Evolutionary conservation across 495 filamentous ascomycete species (phyloP).

Genomic region (Pseudoneurospora amorphoporcata): DNA sequence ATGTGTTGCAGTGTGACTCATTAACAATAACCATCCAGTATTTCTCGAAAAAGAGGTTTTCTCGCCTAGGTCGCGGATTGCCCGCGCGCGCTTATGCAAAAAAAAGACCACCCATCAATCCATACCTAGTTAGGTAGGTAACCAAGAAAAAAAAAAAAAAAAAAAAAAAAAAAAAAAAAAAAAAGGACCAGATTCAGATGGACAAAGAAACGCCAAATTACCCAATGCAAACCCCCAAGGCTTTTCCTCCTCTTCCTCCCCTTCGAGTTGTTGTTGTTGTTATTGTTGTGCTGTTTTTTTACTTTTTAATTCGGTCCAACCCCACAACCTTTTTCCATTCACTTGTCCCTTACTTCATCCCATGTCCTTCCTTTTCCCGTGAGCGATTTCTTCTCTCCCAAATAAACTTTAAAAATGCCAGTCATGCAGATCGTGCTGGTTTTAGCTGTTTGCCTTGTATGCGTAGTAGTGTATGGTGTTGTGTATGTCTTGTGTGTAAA

Average conservation of each 20-base stretch:
- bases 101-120: background rate
- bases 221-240: background rate
- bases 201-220: background rate
- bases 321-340: background rate
- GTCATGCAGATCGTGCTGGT: slow-evolving; percentile 13
- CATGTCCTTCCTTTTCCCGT: background rate
- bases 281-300: background rate
- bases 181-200: background rate
- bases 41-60: background rate
- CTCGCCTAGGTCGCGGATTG: background rate
- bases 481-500: background rate
- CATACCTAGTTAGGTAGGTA: background rate
- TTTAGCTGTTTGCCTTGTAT: background rate
- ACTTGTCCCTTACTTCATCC: background rate
- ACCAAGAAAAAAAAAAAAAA: background rate
- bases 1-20: background rate
- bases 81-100: background rate
- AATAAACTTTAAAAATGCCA: background rate
- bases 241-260: background rate
- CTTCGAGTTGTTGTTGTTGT: background rate
- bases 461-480: background rate
- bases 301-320: background rate
- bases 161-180: background rate
- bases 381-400: background rate
- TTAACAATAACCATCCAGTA: background rate